Evolutionary conservation across 2,329 filamentous ascomycete genomes (phyloP).

Genomic region (Penicillium sclerotiorum): DNA sequence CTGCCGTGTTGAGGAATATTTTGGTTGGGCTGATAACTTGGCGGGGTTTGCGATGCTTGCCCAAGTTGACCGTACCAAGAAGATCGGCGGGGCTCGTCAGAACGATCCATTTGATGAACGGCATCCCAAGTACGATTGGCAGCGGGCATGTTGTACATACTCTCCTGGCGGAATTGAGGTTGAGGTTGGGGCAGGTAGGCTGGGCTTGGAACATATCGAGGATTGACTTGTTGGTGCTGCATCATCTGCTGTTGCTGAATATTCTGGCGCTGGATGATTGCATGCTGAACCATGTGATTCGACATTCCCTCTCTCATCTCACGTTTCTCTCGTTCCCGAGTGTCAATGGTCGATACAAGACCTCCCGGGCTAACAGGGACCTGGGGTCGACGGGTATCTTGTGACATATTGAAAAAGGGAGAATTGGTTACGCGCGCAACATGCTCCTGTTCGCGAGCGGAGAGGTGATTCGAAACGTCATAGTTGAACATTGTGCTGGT

Average conservation of each 20-base stretch:
- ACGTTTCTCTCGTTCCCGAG: slow-evolving; percentile 75
- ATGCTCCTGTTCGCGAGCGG: slow-evolving; percentile 84
- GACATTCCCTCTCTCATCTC: slow-evolving; percentile 70
- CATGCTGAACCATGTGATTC: slow-evolving; percentile 71
- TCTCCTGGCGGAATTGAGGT: slow-evolving; percentile 19
- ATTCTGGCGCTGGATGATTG: slow-evolving; percentile 69
- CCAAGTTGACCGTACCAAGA: slow-evolving; percentile 37
- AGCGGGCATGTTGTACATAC: slow-evolving; percentile 39
- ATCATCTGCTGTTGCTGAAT: slow-evolving; percentile 48
- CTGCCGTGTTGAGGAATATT: slow-evolving; percentile 29
- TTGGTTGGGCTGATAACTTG: slow-evolving; percentile 32
- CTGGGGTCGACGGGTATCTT: slow-evolving; percentile 54
- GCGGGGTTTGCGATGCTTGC: slow-evolving; percentile 25
- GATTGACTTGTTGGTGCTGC: slow-evolving; percentile 34
- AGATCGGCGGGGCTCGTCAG: slow-evolving; percentile 36
- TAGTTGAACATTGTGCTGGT: slow-evolving; percentile 55
- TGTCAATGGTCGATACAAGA: slow-evolving; percentile 77
- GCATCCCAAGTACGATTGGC: slow-evolving; percentile 43
- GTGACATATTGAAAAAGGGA: slow-evolving; percentile 70
- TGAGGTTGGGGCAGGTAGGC: slow-evolving; percentile 22
- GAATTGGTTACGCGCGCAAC: slow-evolving; percentile 80
- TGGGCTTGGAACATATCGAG: slow-evolving; percentile 18
- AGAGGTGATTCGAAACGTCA: slow-evolving; percentile 65
- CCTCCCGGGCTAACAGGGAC: slow-evolving; percentile 57
- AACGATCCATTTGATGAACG: slow-evolving; percentile 33